Evolutionary conservation across 78 protist genomes (phyloP), one percentile per base, ranked within the genome.

Genomic region (Guillardia theta): DNA sequence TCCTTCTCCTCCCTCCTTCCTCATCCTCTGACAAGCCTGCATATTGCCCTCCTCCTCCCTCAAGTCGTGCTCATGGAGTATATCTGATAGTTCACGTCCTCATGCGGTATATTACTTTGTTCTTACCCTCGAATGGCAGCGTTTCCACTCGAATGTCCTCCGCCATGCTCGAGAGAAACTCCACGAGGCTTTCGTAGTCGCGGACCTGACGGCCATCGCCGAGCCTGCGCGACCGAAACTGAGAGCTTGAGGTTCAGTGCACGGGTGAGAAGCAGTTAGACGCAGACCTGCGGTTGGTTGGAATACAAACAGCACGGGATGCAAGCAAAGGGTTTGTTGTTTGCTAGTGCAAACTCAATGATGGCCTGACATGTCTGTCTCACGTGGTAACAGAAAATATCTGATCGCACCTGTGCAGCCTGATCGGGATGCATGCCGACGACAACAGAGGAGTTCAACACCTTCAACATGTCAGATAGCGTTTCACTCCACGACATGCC

Each of bases 351-450:
- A 6, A 43, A 36, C 48, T 78, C 24, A 46, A 78, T 48, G 21
- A 78, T 78, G 18, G 90, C 90, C 48, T 78, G 50, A 18, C 46
- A 15, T 6, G 70, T 30, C 70, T 58, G 70, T 6, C 6, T 8
- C 27, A n/a, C n/a, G n/a, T n/a, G 27, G 70, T 6, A 30, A 58
- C 58, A 19, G 58, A 30, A 30, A 1, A 30, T 30, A 30, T 9
- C 39, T 8, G 6, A 8, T 24, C 4, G 70, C 70, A 30, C 2
- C 39, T 19, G 58, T 50, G 58, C 58, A 50, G 39, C 90, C 48
- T 78, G 90, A 30, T 78, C 90, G 8, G 90, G 50, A 36, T 78
- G 90, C 90, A 78, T 78, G 50, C 90, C 90, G 9, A 78, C 90
- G 1, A 78, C 10, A 10, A 50, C 48, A 3, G 90, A 44, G 50